These are phyloP conservation scores for Phycomyces blakesleeanus DNA, from an alignment of 192 early-diverging fungal species.

Conservation along the genomic window DNA sequence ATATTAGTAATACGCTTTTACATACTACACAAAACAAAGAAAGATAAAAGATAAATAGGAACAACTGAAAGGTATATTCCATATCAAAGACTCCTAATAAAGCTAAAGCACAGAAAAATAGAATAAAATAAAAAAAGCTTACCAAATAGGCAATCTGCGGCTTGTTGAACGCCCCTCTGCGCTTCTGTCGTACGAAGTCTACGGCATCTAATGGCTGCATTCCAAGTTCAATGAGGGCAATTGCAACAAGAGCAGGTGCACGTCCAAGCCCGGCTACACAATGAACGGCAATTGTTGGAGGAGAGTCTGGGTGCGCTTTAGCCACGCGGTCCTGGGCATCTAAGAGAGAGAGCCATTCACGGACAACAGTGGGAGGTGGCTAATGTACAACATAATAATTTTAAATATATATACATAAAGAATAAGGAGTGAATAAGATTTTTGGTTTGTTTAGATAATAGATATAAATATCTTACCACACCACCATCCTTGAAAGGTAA, in stretches of 20 bases:
- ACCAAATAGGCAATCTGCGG: conserved; percentile 65
- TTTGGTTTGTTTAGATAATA: too few species aligned
- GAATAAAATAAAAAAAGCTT: too few species aligned
- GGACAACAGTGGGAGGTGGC: conserved; percentile 47
- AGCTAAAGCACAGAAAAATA: too few species aligned
- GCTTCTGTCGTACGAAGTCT: conserved; percentile 66
- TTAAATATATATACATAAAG: conserved; percentile 1
- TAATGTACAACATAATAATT: conserved; percentile 4
- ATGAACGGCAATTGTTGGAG: conserved; percentile 79
- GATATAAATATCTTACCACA: conserved; percentile 44
- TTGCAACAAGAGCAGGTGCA: conserved; percentile 85
- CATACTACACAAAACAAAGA: not conserved
- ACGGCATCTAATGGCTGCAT: conserved; percentile 75
- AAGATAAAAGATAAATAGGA: too few species aligned
- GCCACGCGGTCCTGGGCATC: conserved; percentile 42
- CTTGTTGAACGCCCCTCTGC: conserved; percentile 79
- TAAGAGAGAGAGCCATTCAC: conserved; percentile 64
- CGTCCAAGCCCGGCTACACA: conserved; percentile 95
- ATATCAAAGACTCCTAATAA: too few species aligned
- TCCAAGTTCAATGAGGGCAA: conserved; percentile 75
- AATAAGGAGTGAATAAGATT: too few species aligned
- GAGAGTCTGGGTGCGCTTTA: conserved; percentile 21
- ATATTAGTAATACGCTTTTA: too few species aligned
- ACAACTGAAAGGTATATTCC: too few species aligned
- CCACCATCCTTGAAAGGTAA: conserved; percentile 89